Percentiles rank a stretch among this genome's conserved stretches.
Evolutionary conservation across 768 basidiomycete species (phyloP).

Genomic region (Mrakia frigida): DNA sequence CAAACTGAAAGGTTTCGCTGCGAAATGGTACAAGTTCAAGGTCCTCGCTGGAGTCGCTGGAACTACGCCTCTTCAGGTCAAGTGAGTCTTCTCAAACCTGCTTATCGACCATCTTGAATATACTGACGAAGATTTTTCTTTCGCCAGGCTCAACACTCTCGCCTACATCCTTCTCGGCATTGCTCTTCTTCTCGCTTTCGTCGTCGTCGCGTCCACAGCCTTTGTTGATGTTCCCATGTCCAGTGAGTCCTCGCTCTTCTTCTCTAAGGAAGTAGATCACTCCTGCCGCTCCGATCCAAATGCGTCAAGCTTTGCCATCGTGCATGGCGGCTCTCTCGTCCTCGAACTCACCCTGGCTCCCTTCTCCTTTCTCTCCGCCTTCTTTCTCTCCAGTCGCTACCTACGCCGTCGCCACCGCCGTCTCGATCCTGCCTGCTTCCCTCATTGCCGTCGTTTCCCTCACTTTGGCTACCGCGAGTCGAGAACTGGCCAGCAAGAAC

Average conservation of each 20-base stretch:
- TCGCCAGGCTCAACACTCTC: constrained; percentile 45
- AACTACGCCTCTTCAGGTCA: constrained; percentile 50
- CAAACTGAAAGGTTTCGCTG: constrained; percentile 39
- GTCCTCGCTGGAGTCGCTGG: constrained; percentile 47
- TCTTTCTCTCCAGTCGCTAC: constrained; percentile 38
- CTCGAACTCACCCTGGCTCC: no score
- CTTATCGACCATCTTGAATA: no score
- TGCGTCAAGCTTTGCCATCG: no score
- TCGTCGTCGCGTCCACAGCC: constrained; percentile 46
- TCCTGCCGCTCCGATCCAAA: no score
- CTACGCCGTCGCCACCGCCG: constrained; percentile 45
- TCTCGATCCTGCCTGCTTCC: constrained; percentile 47
- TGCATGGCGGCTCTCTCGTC: no score
- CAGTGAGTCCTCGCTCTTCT: no score
- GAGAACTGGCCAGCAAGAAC: constrained; percentile 53
- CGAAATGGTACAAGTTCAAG: constrained; percentile 48
- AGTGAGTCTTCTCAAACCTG: no score
- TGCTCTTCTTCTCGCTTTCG: constrained; percentile 44
- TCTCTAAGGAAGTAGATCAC: no score
- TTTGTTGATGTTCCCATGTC: constrained; percentile 42
- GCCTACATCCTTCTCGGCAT: constrained; percentile 44
- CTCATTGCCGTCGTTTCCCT: constrained; percentile 55
- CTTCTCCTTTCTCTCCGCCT: no score
- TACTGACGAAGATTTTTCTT: no score
- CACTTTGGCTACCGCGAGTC: constrained; percentile 56